Evolutionary conservation across 192 early-diverging fungal species (phyloP).

Genomic region (Podila clonocystis): DNA sequence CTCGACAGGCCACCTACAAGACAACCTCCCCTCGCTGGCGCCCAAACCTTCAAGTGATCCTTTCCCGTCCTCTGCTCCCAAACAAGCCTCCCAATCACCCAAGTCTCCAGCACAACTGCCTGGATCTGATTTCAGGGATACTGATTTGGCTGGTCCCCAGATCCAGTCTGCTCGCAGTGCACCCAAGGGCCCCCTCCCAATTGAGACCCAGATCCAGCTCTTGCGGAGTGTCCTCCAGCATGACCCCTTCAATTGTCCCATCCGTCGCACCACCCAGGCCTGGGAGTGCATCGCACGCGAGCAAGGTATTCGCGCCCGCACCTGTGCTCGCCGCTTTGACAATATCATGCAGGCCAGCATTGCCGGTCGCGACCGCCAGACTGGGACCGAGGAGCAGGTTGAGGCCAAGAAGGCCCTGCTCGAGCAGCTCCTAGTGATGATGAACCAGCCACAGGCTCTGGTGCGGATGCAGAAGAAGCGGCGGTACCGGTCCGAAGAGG

Average conservation of each 20-base stretch:
- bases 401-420: constrained; percentile 30
- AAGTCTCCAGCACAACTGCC: background rate
- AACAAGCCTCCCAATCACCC: background rate
- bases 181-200: constrained; percentile 29
- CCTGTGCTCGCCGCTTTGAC: constrained; percentile 39
- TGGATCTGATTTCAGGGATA: background rate
- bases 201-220: constrained; percentile 33
- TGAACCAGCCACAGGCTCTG: constrained; percentile 49
- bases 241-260: constrained; percentile 48
- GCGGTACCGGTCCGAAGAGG: constrained; percentile 45
- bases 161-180: constrained; percentile 23
- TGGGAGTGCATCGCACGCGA: constrained; percentile 42
- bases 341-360: constrained; percentile 50
- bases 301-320: constrained; percentile 40
- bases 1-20: background rate
- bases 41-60: too few species aligned
- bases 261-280: constrained; percentile 39
- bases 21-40: too few species aligned
- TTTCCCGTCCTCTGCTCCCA: too few species aligned
- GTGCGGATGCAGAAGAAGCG: constrained; percentile 46
- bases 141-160: background rate
- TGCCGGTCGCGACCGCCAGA: constrained; percentile 23
- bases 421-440: constrained; percentile 42
- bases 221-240: constrained; percentile 31
- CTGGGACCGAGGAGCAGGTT: constrained; percentile 32